Conservation (phyloP, 805 yeast genomes). For the Barnettozyma vustinii region DNA sequence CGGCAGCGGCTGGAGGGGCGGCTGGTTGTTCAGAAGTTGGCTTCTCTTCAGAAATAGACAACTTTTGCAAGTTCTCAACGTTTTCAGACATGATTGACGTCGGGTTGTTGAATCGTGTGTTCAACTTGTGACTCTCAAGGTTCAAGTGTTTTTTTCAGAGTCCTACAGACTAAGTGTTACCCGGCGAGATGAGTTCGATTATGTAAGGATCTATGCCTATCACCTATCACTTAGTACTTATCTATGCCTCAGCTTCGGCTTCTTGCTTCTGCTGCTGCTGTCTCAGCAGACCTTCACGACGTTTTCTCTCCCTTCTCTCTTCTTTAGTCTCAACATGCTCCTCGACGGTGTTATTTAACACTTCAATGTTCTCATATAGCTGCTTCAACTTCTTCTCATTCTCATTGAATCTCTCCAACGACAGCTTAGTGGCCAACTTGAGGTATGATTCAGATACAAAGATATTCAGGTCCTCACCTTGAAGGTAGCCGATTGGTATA, state of each 20-base stretch:
- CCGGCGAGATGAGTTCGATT: not conserved
- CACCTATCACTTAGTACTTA: not conserved
- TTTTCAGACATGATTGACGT: constrained; percentile 7
- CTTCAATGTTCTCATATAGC: constrained; percentile 38
- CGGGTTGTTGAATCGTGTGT: not conserved
- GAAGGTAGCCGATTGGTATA: constrained; percentile 63
- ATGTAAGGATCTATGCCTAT: too few relatives aligned
- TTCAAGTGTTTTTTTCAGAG: not conserved
- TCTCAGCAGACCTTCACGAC: constrained; percentile 37
- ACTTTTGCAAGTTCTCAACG: constrained; percentile 8
- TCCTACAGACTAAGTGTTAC: not conserved
- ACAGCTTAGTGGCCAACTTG: constrained; percentile 43
- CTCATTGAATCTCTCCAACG: constrained; percentile 60
- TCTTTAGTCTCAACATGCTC: constrained; percentile 45
- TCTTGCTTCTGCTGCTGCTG: constrained; percentile 13
- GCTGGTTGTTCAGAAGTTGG: constrained; percentile 1
- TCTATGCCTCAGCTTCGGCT: not conserved
- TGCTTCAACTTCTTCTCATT: constrained; percentile 52
- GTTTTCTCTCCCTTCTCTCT: constrained; percentile 49
- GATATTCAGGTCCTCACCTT: constrained; percentile 23
- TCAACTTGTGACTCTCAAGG: not conserved
- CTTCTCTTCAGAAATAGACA: constrained; percentile 7
- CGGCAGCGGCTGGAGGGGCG: constrained; percentile 52
- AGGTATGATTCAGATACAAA: constrained; percentile 52
- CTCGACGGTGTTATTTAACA: constrained; percentile 19